phyloP scores from a whole-genome alignment of 768 basidiomycete genomes.

The Rhodotorula taiwanensis region DNA sequence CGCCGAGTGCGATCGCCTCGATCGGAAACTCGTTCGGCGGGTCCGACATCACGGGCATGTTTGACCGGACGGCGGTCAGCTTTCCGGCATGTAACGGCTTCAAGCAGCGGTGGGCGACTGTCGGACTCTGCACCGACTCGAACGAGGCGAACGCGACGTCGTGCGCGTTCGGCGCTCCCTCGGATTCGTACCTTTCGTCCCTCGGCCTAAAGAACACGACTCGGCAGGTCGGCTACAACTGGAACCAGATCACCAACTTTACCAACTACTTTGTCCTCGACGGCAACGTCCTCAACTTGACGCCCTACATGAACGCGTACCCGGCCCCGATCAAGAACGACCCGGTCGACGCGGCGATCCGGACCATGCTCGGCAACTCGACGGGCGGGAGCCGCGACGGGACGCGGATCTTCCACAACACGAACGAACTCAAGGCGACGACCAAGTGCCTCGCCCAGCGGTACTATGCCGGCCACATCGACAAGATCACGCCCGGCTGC shows the following conservation, averaged over 20 bases:
- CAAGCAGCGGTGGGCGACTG: conserved; percentile 59
- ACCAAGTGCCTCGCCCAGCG: conserved; percentile 75
- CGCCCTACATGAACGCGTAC: conserved; percentile 72
- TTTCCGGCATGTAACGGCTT: conserved; percentile 62
- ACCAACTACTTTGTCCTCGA: conserved; percentile 78
- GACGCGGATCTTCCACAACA: conserved; percentile 76
- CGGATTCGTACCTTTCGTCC: conserved; percentile 53
- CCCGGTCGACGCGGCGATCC: conserved; percentile 72
- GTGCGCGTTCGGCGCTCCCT: conserved; percentile 64
- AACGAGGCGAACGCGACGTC: conserved; percentile 47
- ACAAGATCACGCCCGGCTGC: conserved; percentile 88
- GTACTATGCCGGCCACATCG: conserved; percentile 89
- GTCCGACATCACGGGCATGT: conserved; percentile 82
- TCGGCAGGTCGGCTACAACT: conserved; percentile 75
- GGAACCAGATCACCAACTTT: conserved; percentile 73
- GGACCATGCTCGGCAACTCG: conserved; percentile 56
- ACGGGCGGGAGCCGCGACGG: conserved; percentile 71
- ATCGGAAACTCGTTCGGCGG: conserved; percentile 58
- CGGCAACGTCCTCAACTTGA: conserved; percentile 87
- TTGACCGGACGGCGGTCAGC: conserved; percentile 61
- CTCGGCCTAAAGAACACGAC: conserved; percentile 63
- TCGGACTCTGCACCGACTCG: conserved; percentile 57
- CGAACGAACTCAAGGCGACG: conserved; percentile 57
- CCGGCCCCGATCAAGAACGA: conserved; percentile 63
- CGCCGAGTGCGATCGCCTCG: conserved; percentile 55